These are phyloP conservation scores for Corniculantispora saksenae DNA, from an alignment of 2,329 filamentous ascomycete species.

Conservation along the genomic window DNA sequence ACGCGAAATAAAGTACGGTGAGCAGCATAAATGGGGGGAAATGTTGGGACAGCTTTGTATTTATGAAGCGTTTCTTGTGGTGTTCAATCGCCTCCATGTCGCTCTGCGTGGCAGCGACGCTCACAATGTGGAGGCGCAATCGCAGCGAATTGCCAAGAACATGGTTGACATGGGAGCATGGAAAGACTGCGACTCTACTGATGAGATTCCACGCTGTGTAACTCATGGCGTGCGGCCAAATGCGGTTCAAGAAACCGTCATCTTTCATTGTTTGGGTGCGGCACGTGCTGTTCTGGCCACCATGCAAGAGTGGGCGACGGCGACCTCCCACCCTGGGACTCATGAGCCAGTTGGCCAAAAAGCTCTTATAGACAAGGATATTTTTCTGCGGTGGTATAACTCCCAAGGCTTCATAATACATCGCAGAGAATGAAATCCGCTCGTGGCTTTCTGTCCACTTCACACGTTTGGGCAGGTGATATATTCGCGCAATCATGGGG, in stretches of 20 bases:
- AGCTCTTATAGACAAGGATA: not conserved
- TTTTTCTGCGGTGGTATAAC: not conserved
- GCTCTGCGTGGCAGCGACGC: not conserved
- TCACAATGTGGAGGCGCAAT: not conserved
- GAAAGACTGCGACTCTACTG: not conserved
- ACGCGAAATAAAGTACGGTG: not conserved
- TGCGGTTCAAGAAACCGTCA: not conserved
- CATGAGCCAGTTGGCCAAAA: not conserved
- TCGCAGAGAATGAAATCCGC: not conserved
- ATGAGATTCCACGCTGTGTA: not conserved
- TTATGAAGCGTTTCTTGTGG: not conserved
- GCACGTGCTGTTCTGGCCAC: not conserved
- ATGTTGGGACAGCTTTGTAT: not conserved
- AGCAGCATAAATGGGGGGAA: not conserved
- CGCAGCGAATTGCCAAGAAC: not conserved
- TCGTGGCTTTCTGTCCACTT: too few relatives aligned
- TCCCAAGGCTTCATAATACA: not conserved
- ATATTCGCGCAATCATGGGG: too few relatives aligned
- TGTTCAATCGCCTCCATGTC: not conserved
- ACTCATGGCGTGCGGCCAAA: not conserved
- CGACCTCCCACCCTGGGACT: not conserved
- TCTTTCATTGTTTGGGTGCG: not conserved
- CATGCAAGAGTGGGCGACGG: not conserved
- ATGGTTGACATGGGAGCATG: not conserved
- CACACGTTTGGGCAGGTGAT: too few relatives aligned